phyloP scores from a whole-genome alignment of 2,329 filamentous ascomycete genomes.

The Colletotrichum sp. region DNA sequence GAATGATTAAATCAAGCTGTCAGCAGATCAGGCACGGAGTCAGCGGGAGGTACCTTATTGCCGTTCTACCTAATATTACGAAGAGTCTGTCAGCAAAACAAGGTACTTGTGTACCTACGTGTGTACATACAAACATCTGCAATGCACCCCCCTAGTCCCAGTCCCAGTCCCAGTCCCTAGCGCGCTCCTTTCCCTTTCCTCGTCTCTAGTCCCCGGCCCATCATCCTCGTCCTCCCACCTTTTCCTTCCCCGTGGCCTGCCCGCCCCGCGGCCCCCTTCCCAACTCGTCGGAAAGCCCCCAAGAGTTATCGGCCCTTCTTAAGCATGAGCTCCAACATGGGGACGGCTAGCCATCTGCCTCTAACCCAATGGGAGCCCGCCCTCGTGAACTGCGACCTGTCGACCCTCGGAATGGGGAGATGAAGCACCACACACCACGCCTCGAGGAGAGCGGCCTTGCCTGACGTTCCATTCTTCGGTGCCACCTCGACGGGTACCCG shows the following conservation, averaged over 20 bases:
- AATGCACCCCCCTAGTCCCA: background rate
- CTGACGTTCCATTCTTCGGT: constrained; percentile 3
- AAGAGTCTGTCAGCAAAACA: background rate
- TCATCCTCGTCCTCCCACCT: background rate
- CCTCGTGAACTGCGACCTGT: constrained; percentile 5
- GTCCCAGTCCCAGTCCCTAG: background rate
- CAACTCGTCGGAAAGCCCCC: constrained; percentile 16
- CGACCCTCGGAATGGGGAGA: constrained; percentile 12
- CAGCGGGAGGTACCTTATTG: background rate
- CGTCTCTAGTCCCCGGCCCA: background rate
- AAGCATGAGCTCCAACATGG: constrained; percentile 18
- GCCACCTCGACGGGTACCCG: background rate
- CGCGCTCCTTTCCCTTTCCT: background rate
- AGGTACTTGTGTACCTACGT: background rate
- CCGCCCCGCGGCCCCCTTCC: constrained; percentile 19
- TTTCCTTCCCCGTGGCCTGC: constrained; percentile 7
- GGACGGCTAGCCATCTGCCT: constrained; percentile 15
- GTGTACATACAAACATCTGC: background rate
- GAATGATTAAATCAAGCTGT: background rate
- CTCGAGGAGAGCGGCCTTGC: background rate
- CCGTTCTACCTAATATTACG: background rate
- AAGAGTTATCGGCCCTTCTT: constrained; percentile 21
- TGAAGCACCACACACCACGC: constrained; percentile 12
- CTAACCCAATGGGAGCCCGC: constrained; percentile 12
- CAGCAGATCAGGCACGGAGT: background rate